phyloP scores from a whole-genome alignment of 352 stramenopile genomes.

The Globisporangium middletonii region DNA sequence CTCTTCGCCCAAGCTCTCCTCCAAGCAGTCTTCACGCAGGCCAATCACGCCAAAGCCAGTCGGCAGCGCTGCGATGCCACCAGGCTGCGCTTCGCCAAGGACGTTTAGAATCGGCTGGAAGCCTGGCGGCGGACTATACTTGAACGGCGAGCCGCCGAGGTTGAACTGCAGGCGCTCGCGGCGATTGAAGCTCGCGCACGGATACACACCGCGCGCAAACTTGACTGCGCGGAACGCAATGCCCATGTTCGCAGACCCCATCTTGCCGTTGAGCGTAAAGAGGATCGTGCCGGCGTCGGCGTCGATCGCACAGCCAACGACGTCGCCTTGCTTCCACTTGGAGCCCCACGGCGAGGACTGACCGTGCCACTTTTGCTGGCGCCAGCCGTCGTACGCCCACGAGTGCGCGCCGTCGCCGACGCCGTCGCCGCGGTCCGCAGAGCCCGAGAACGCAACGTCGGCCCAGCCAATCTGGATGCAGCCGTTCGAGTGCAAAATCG shows the following conservation, averaged over 20 bases:
- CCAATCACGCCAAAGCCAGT: slow-evolving; percentile 76
- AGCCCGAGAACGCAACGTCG: slow-evolving; percentile 83
- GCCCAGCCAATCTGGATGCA: slow-evolving; percentile 94
- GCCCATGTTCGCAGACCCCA: slow-evolving; percentile 82
- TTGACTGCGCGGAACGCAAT: slow-evolving; percentile 78
- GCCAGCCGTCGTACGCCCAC: slow-evolving; percentile 92
- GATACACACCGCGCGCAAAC: slow-evolving; percentile 79
- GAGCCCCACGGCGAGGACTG: slow-evolving; percentile 81
- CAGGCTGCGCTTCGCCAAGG: slow-evolving; percentile 30
- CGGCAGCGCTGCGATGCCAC: slow-evolving; percentile 34
- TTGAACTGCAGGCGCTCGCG: slow-evolving; percentile 85
- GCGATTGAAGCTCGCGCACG: slow-evolving; percentile 86
- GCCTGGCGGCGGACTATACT: slow-evolving; percentile 61
- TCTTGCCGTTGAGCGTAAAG: slow-evolving; percentile 91
- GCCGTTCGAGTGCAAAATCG: slow-evolving; percentile 88
- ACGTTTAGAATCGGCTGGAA: slow-evolving; percentile 79
- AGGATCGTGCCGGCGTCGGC: slow-evolving; percentile 83
- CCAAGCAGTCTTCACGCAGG: slow-evolving; percentile 72
- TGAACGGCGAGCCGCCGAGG: slow-evolving; percentile 76
- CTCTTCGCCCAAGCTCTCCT: slow-evolving; percentile 82
- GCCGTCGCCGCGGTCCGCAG: slow-evolving; percentile 85
- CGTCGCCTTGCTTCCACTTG: slow-evolving; percentile 90
- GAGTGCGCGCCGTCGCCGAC: slow-evolving; percentile 90
- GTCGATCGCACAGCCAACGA: slow-evolving; percentile 88
- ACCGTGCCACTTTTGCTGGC: slow-evolving; percentile 89